phyloP scores from a whole-genome alignment of 805 yeast species.

The Jamesozyma lodderae region DNA sequence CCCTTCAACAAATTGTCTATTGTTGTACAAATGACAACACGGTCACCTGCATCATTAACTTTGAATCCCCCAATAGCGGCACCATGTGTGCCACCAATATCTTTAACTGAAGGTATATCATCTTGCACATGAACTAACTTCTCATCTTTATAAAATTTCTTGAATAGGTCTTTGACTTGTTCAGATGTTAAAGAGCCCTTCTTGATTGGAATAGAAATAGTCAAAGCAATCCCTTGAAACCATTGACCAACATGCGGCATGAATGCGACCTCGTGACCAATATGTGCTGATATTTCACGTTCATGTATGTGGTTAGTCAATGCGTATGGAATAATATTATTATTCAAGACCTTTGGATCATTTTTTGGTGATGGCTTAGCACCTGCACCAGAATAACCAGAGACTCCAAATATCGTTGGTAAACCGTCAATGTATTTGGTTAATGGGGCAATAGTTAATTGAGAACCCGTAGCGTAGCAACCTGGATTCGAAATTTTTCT shows the following conservation, averaged over 20 bases:
- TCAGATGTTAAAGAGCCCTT: constrained; percentile 59
- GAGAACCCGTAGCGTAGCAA: constrained; percentile 98
- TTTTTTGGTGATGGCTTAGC: constrained; percentile 97
- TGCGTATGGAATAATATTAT: constrained; percentile 90
- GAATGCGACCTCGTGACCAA: constrained; percentile 76
- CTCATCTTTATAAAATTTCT: constrained; percentile 82
- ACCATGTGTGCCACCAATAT: constrained; percentile 89
- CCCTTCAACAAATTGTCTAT: constrained; percentile 95
- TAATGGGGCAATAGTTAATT: constrained; percentile 83
- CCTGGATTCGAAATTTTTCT: constrained; percentile 92
- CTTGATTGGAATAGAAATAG: constrained; percentile 82
- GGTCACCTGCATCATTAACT: constrained; percentile 75
- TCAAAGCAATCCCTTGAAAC: constrained; percentile 97
- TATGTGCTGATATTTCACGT: constrained; percentile 74
- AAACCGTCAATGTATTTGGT: constrained; percentile 55
- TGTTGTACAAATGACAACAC: constrained; percentile 91
- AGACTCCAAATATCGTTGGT: constrained; percentile 88
- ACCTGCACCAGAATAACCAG: constrained; percentile 99
- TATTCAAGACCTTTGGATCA: constrained; percentile 60
- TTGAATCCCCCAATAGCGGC: constrained; percentile 94
- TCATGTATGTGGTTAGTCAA: constrained; percentile 96
- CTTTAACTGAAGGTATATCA: constrained; percentile 88
- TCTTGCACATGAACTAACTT: constrained; percentile 77
- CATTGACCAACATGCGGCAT: constrained; percentile 98
- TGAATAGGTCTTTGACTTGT: constrained; percentile 66